Evolutionary conservation across 306 rosid genomes (phyloP).

Genomic region (Trifolium pratense): DNA sequence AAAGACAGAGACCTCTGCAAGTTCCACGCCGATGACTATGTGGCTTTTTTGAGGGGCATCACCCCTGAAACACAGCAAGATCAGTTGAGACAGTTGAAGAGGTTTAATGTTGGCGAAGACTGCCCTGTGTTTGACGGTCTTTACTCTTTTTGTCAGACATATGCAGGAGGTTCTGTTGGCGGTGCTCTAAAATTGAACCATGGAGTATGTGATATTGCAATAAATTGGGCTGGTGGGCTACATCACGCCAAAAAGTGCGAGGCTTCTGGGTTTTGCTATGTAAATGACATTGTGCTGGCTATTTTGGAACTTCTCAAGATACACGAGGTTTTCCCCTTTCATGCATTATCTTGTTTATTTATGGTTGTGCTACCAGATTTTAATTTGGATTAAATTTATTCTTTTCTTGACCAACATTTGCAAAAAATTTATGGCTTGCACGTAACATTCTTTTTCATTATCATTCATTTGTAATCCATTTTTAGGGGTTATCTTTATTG

Average conservation of each 20-base stretch:
- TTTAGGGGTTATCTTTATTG: slow-evolving; percentile 6
- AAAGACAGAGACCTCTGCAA: slow-evolving; percentile 59
- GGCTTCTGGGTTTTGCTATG: slow-evolving; percentile 62
- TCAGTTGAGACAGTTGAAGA: slow-evolving; percentile 53
- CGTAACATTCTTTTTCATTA: slow-evolving; percentile 6
- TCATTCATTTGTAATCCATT: background rate
- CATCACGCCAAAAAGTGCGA: slow-evolving; percentile 62
- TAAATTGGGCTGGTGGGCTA: slow-evolving; percentile 61
- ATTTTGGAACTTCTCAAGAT: slow-evolving; percentile 59
- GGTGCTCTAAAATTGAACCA: slow-evolving; percentile 56
- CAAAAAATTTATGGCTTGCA: background rate
- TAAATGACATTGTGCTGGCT: slow-evolving; percentile 57
- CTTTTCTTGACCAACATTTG: background rate
- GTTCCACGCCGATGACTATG: slow-evolving; percentile 60
- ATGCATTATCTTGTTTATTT: slow-evolving; percentile 4
- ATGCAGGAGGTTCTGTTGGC: slow-evolving; percentile 60
- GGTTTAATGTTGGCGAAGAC: slow-evolving; percentile 59
- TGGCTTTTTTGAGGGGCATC: slow-evolving; percentile 53
- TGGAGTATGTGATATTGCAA: slow-evolving; percentile 50
- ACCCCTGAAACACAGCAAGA: slow-evolving; percentile 62
- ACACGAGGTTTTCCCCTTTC: slow-evolving; percentile 47
- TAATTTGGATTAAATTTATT: slow-evolving; percentile 3
- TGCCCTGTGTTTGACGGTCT: slow-evolving; percentile 60
- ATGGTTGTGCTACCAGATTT: slow-evolving; percentile 17
- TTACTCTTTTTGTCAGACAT: slow-evolving; percentile 58